phyloP scores from a whole-genome alignment of 345 rosid species.

The Barbarea vulgaris region DNA sequence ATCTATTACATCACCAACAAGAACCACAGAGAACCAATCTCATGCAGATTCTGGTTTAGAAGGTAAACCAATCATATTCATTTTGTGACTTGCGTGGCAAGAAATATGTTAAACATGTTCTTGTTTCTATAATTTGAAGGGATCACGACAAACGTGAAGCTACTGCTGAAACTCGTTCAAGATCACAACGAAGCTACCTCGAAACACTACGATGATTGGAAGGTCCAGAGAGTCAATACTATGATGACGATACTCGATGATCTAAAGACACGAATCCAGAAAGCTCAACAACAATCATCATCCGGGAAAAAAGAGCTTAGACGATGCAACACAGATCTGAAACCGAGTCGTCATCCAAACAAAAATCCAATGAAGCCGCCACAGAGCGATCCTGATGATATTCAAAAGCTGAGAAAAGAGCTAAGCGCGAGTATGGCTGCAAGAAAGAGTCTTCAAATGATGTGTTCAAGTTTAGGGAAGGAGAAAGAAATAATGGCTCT shows the following conservation, averaged over 20 bases:
- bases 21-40: constrained; percentile 15
- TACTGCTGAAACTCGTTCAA: constrained; percentile 67
- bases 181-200: constrained; percentile 67
- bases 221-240: constrained; percentile 58
- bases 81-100: constrained; percentile 10
- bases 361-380: constrained; percentile 27
- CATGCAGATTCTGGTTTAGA: constrained; percentile 51
- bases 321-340: constrained; percentile 72
- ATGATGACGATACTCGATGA: constrained; percentile 80
- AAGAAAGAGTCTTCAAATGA: constrained; percentile 69
- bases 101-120: background rate
- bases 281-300: constrained; percentile 59
- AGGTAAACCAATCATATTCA: constrained; percentile 41
- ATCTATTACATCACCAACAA: constrained; percentile 29
- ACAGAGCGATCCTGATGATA: constrained; percentile 46
- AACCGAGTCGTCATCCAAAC: constrained; percentile 38
- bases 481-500: constrained; percentile 80
- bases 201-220: constrained; percentile 53
- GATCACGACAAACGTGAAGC: constrained; percentile 59
- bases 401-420: constrained; percentile 57
- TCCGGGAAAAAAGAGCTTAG: constrained; percentile 56
- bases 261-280: constrained; percentile 61
- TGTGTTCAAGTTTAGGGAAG: constrained; percentile 85
- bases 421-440: constrained; percentile 58
- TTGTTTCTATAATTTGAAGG: constrained; percentile 45